Evolutionary conservation across 129 eudicot genomes (phyloP).

Genomic region (Mikania micrantha): DNA sequence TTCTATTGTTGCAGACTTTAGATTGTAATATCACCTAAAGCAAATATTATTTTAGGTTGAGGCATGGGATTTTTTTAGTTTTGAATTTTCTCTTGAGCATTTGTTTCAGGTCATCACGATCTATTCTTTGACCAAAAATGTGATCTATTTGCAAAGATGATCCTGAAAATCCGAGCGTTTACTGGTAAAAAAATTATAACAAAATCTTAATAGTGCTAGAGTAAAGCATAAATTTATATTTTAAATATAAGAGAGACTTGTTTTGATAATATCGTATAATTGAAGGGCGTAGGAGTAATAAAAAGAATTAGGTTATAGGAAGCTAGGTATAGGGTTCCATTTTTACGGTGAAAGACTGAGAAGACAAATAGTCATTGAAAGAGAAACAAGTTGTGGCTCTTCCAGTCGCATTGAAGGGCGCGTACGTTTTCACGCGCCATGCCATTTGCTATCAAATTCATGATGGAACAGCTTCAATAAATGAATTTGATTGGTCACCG

Average conservation of each 20-base stretch:
- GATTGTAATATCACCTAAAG: too few relatives aligned
- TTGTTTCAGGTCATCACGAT: too few relatives aligned
- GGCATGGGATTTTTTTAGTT: too few relatives aligned
- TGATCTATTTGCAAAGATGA: too few relatives aligned
- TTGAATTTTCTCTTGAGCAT: too few relatives aligned
- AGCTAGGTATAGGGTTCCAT: conserved; percentile 28
- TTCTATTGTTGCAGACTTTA: too few relatives aligned
- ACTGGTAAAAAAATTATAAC: too few relatives aligned
- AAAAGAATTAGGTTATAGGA: conserved; percentile 1
- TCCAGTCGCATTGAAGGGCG: neutral
- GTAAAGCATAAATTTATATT: too few relatives aligned
- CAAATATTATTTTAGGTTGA: too few relatives aligned
- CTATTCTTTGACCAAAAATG: too few relatives aligned
- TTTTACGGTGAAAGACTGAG: conserved; percentile 15
- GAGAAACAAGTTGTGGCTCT: neutral
- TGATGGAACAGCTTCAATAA: conserved; percentile 35
- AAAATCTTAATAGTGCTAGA: too few relatives aligned
- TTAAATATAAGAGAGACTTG: neutral
- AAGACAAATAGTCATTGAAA: conserved; percentile 31
- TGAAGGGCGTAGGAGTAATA: neutral
- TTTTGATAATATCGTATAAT: neutral
- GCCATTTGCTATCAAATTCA: conserved; percentile 16
- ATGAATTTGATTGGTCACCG: conserved; percentile 37
- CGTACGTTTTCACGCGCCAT: neutral
- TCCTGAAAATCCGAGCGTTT: too few relatives aligned